Conservation (phyloP, 768 basidiomycete genomes). For the Boletus barrowsii region DNA sequence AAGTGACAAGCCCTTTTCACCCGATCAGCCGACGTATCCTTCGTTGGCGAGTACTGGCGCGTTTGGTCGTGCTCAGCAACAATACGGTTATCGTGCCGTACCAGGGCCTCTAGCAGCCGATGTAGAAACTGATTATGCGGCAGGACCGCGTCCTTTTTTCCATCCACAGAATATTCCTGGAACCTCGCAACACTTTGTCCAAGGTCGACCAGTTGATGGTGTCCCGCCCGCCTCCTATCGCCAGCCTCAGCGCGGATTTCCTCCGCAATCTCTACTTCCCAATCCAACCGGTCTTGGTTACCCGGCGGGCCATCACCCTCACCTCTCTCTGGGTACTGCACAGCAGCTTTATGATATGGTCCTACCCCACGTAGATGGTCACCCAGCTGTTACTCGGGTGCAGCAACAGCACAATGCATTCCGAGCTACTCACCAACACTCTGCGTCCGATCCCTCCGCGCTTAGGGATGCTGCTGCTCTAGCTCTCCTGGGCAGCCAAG, state of each 20-base stretch:
- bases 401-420: conserved; percentile 78
- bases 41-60: conserved; percentile 52
- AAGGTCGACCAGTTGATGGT: conserved; percentile 50
- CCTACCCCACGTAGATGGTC: conserved; percentile 47
- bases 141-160: conserved; percentile 56
- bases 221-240: conserved; percentile 54
- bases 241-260: conserved; percentile 55
- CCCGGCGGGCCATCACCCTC: conserved; percentile 53
- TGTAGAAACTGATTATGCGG: conserved; percentile 50
- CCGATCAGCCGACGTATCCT: conserved; percentile 57
- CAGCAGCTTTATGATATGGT: conserved; percentile 84
- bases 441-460: conserved; percentile 76
- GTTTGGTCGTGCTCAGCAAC: conserved; percentile 51
- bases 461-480: conserved; percentile 70
- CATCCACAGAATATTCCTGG: conserved; percentile 39
- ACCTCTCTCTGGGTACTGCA: conserved; percentile 68
- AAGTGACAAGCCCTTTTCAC: conserved; percentile 41
- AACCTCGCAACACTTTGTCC: conserved; percentile 45
- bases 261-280: conserved; percentile 53
- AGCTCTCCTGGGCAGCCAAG: conserved; percentile 56
- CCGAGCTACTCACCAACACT: conserved; percentile 76
- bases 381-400: conserved; percentile 68
- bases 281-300: conserved; percentile 55
- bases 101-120: conserved; percentile 27
- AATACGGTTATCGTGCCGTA: conserved; percentile 49